These are phyloP conservation scores for Tuber indicum DNA, from an alignment of 495 filamentous ascomycete species.

Conservation along the genomic window DNA sequence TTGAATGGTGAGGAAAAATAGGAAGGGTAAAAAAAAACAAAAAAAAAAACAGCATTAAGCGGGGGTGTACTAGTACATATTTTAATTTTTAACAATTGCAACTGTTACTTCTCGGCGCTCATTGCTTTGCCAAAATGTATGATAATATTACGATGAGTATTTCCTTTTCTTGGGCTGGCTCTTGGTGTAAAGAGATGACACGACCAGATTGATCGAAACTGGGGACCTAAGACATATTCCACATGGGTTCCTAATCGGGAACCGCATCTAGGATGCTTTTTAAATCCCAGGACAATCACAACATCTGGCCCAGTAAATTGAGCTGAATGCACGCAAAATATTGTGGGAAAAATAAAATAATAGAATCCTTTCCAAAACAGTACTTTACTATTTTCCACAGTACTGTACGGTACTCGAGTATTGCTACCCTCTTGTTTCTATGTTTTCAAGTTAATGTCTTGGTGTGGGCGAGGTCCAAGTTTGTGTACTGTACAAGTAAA, in stretches of 20 bases:
- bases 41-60: too few species aligned
- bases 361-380: neutral
- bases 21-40: too few species aligned
- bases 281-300: neutral
- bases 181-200: neutral
- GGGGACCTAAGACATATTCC: neutral
- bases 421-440: neutral
- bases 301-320: neutral
- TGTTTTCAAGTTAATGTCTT: neutral
- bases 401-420: neutral
- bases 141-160: too few species aligned
- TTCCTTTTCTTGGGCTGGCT: neutral
- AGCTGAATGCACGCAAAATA: neutral
- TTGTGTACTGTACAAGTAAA: neutral
- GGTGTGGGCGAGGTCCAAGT: neutral
- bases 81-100: neutral
- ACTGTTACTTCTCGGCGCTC: neutral
- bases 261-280: neutral
- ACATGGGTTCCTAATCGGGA: neutral
- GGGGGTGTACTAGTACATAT: neutral
- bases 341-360: neutral
- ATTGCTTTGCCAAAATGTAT: neutral
- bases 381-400: neutral
- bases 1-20: too few species aligned
- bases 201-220: neutral